Conservation (phyloP, 345 rosid species). For the Psidium friedrichsthalianum region DNA sequence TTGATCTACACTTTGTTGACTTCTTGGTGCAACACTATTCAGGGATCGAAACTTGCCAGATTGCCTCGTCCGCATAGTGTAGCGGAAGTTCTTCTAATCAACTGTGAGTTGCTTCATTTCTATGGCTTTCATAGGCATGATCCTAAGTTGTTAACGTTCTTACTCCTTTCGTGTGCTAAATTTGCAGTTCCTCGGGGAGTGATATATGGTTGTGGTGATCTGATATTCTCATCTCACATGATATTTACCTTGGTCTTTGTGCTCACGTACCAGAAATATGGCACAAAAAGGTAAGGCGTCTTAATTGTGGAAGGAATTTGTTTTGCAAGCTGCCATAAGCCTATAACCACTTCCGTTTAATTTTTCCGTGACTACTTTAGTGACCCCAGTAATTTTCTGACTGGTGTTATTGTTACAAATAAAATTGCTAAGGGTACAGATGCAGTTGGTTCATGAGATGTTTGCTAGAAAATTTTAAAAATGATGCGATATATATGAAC, state of each 20-base stretch:
- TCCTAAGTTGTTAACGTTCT: background rate
- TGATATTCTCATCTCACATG: conserved; percentile 98
- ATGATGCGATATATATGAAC: background rate
- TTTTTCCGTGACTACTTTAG: background rate
- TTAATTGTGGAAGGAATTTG: background rate
- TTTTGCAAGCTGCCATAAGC: background rate
- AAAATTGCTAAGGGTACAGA: background rate
- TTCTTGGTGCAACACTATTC: conserved; percentile 2
- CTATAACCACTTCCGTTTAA: background rate
- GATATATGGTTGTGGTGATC: conserved; percentile 91
- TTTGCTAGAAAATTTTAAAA: background rate
- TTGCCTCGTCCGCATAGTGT: conserved; percentile 69
- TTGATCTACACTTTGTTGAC: background rate
- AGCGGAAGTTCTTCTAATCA: conserved; percentile 60
- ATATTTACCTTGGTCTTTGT: conserved; percentile 93
- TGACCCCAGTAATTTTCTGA: background rate
- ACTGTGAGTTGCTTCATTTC: conserved; percentile 38
- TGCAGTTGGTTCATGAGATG: background rate
- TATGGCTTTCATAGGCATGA: background rate
- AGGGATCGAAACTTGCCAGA: conserved; percentile 84
- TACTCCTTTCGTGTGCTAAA: background rate
- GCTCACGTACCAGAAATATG: conserved; percentile 90
- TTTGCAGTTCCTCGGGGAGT: conserved; percentile 88
- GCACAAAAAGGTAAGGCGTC: conserved; percentile 61
- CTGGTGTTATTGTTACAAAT: background rate